Base-by-base conservation (phyloP, 768 basidiomycete genomes). In the Tulasnella sp. region DNA sequence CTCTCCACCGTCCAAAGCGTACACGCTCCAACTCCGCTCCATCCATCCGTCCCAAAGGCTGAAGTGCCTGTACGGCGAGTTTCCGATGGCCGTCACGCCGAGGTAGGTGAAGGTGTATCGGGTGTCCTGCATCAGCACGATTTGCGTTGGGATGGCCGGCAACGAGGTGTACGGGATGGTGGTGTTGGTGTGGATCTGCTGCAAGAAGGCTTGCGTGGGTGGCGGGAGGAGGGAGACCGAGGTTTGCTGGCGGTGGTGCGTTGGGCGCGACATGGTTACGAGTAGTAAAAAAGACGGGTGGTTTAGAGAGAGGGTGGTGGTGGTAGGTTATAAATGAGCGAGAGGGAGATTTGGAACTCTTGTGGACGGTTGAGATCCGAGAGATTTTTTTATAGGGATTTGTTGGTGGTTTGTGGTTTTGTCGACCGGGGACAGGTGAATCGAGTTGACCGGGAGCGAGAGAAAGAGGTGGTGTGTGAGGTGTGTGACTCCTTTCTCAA, bases 21-120 rank as follows among this genome's bases (percentile, higher is more conserved):
- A 72, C 71, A 72, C 71, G 44, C 71, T 72, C 71, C 71, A 72
- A 7, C n/a, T 26, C 39, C 71, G 39, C 20, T 72, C 71, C 71
- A 72, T 72, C 71, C 71, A 72, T 26, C 71, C 71, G 44, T 72
- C 71, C 71, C 71, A 72, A 0, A 72, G 16, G 71, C 71, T 72
- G 71, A 72, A 72, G 44, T 37, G 71, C n/a, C 71, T 9, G 71
- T 72, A 72, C 39, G 71, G 71, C 39, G 71, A 72, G 71, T 46
- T 72, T 29, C 71, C 71, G 44, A 72, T 72, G 71, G 71, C 37
- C 39, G 71, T 72, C 20, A 72, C 71, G 44, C 71, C 71, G 44
- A 72, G 71, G 44, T 72, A 72, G 20, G 71, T 72, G 71, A 72
- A 72, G 20, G 71, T 72, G 71, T 72, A 72, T 37, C 71, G 71